Conservation (phyloP, 768 basidiomycete species). For the Thelephora ganbajun region DNA sequence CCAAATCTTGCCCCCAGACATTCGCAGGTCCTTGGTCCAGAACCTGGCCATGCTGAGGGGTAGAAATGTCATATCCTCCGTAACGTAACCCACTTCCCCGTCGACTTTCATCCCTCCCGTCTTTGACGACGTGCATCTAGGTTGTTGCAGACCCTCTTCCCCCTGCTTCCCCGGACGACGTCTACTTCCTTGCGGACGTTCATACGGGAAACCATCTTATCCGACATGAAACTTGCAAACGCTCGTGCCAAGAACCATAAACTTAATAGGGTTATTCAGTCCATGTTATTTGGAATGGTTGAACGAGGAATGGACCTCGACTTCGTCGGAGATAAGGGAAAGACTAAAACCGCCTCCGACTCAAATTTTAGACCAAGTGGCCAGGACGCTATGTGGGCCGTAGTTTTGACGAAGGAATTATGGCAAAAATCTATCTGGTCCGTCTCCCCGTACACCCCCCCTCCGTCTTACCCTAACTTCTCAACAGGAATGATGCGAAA, state of each 20-base stretch:
- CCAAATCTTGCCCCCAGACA: constrained; percentile 62
- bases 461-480: not conserved
- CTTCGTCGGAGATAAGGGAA: constrained; percentile 75
- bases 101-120: not conserved
- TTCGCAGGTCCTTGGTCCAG: constrained; percentile 73
- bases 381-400: constrained; percentile 96
- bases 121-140: constrained; percentile 25
- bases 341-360: constrained; percentile 30
- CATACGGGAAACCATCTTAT: constrained; percentile 87
- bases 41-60: constrained; percentile 89
- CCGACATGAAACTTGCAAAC: constrained; percentile 88
- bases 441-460: constrained; percentile 5
- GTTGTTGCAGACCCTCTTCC: constrained; percentile 83
- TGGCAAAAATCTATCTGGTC: constrained; percentile 91
- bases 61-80: constrained; percentile 82
- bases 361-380: constrained; percentile 21
- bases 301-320: constrained; percentile 82
- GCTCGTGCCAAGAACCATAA: constrained; percentile 83
- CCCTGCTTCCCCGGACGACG: constrained; percentile 86
- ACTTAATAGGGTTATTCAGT: constrained; percentile 89
- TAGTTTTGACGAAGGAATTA: constrained; percentile 83
- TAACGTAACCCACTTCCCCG: constrained; percentile 47
- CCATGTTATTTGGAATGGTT: constrained; percentile 92
- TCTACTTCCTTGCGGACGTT: constrained; percentile 71
- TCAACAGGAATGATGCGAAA: constrained; percentile 71